phyloP scores from a whole-genome alignment of 345 rosid genomes.

The Triadica sebifera region DNA sequence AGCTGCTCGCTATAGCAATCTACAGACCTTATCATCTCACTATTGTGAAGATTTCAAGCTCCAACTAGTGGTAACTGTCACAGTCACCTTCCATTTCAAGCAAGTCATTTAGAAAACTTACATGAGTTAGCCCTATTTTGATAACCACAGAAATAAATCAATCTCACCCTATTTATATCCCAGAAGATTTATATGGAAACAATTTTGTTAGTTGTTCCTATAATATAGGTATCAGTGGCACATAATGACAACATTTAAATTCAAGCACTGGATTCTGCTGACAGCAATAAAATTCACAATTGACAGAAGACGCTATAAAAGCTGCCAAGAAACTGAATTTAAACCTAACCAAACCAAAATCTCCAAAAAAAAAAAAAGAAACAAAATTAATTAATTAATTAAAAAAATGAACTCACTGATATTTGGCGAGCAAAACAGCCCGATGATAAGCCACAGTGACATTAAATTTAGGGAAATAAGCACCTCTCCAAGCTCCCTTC shows the following conservation, averaged over 20 bases:
- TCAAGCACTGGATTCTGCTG: conserved; percentile 10
- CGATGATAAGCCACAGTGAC: conserved; percentile 92
- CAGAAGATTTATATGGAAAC: not conserved
- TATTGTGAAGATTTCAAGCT: not conserved
- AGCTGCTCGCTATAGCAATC: not conserved
- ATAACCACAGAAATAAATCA: not conserved
- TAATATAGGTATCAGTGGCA: not conserved
- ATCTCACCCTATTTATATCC: not conserved
- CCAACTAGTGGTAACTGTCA: not conserved
- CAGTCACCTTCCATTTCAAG: not conserved
- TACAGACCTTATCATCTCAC: not conserved
- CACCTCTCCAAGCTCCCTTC: conserved; percentile 97
- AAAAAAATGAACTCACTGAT: conserved; percentile 42
- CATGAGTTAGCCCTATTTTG: not conserved
- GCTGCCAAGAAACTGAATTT: not conserved
- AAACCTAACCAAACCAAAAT: not conserved
- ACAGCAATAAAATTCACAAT: conserved; percentile 4
- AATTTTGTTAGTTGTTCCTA: not conserved
- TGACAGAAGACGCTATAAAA: not conserved
- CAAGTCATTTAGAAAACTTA: not conserved
- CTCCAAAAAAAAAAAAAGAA: not conserved
- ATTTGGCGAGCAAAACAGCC: conserved; percentile 80
- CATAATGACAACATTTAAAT: no score
- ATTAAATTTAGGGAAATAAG: conserved; percentile 73
- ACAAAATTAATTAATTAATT: no score